Evolutionary conservation across 768 basidiomycete species (phyloP).

Genomic region (Kwoniella pini): DNA sequence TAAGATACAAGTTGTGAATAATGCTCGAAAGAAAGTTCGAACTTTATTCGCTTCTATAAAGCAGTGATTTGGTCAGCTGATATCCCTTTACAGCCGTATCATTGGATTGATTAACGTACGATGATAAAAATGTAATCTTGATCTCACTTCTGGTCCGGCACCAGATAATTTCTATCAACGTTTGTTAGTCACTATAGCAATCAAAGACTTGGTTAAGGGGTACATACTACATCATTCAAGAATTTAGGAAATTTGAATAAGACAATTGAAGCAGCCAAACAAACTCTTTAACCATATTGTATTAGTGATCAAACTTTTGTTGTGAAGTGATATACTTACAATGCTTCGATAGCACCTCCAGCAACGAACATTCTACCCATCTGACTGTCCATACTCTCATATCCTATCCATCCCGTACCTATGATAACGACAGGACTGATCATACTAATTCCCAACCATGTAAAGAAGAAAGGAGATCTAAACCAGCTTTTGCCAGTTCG

Average conservation of each 20-base stretch:
- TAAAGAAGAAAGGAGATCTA: slow-evolving; percentile 29
- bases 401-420: slow-evolving; percentile 20
- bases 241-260: slow-evolving; percentile 35
- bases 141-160: slow-evolving; percentile 39
- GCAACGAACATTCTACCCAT: slow-evolving; percentile 21
- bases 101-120: slow-evolving; percentile 4
- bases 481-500: slow-evolving; percentile 29
- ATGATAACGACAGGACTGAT: slow-evolving; percentile 5
- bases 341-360: slow-evolving; percentile 28
- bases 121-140: slow-evolving; percentile 43
- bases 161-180: slow-evolving; percentile 40
- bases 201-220: too few species aligned
- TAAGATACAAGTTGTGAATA: slow-evolving; percentile 22
- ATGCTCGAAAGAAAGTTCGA: slow-evolving; percentile 34
- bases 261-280: slow-evolving; percentile 25
- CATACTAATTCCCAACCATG: slow-evolving; percentile 32
- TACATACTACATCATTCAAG: slow-evolving; percentile 35
- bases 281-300: slow-evolving; percentile 22
- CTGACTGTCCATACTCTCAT: slow-evolving; percentile 15
- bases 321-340: slow-evolving; percentile 19
- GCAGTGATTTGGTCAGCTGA: neutral
- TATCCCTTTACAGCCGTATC: too few species aligned
- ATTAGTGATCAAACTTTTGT: too few species aligned
- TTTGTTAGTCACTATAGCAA: too few species aligned
- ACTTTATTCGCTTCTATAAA: slow-evolving; percentile 37